Evolutionary conservation across 2,329 filamentous ascomycete genomes (phyloP), one percentile per base, ranked within the genome.

Genomic region (Truncatella angustata): DNA sequence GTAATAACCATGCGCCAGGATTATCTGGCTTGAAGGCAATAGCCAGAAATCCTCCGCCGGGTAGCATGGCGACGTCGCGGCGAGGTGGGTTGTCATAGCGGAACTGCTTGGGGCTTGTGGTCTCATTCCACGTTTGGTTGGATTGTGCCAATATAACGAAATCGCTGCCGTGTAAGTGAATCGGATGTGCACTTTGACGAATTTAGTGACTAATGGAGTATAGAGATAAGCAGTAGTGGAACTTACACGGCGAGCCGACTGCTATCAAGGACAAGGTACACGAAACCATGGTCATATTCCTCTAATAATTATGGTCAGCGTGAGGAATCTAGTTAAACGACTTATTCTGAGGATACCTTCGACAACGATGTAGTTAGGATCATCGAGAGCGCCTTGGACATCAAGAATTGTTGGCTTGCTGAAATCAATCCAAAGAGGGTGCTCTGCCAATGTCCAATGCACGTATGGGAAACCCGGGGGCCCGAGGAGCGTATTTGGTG

Each of bases 101-200:
- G 45, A 49, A 49, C 5, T 36, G 32, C 10, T 23, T n/a, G 12
- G 45, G 45, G 16, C 45, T 37, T 20, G 10, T 16, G 16, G 30
- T 36, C 24, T 35, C 45, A 20, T 49, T 36, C 45, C 45, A 49
- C 5, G 45, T 9, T 14, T 16, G 5, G 12, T 18, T 37, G 30
- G 16, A 23, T 30, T 49, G 45, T 6, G 45, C 45, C 5, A 79
- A 58, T 11, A 79, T 62, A 53, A 69, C 72, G 63, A 80, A 79
- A 48, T 78, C 71, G 56, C 78, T 76, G 7, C 77, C 77, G 61
- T 80, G 77, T 9, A 80, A 65, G 62, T 80, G 76, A 60, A 77
- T 74, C 0, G 74, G 74, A 55, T 77, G 75, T 7, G 71, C 60
- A 23, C 54, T 62, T 34, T 16, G 7, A 40, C 21, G 11, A 24